Evolutionary conservation across 2,329 filamentous ascomycete species (phyloP).

Genomic region (Ophiostoma sp.): DNA sequence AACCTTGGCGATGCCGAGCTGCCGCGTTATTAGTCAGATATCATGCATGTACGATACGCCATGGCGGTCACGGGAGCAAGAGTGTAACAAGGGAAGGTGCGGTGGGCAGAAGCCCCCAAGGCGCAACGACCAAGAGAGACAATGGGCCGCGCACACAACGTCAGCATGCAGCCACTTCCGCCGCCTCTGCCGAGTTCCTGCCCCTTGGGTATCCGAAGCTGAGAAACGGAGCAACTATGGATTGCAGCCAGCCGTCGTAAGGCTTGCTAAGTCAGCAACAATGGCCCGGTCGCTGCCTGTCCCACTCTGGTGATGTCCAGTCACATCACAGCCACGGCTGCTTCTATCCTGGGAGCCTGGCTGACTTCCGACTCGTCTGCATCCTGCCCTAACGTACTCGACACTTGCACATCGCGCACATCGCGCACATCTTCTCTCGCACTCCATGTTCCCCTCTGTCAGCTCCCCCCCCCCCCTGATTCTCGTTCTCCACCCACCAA

Average conservation of each 20-base stretch:
- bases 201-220: not conserved
- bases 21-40: too few relatives aligned
- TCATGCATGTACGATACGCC: not conserved
- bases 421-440: not conserved
- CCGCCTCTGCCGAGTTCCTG: not conserved
- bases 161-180: slow-evolving; percentile 1
- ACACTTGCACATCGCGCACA: not conserved
- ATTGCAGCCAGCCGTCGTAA: not conserved
- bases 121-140: not conserved
- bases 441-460: not conserved
- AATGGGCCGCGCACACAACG: not conserved
- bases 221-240: not conserved
- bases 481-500: not conserved
- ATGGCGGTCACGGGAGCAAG: not conserved
- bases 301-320: not conserved
- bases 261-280: not conserved
- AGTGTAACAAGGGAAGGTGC: slow-evolving; percentile 1
- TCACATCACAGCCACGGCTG: not conserved
- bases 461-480: not conserved
- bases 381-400: not conserved
- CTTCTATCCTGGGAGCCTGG: not conserved
- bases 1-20: too few relatives aligned
- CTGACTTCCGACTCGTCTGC: not conserved
- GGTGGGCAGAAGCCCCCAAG: not conserved
- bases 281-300: not conserved